A percentile compares a stretch with the other conserved stretches of the same genome.
phyloP scores from a whole-genome alignment of 2,329 filamentous ascomycete genomes.

The Hymenotorrendiella dingleyae region DNA sequence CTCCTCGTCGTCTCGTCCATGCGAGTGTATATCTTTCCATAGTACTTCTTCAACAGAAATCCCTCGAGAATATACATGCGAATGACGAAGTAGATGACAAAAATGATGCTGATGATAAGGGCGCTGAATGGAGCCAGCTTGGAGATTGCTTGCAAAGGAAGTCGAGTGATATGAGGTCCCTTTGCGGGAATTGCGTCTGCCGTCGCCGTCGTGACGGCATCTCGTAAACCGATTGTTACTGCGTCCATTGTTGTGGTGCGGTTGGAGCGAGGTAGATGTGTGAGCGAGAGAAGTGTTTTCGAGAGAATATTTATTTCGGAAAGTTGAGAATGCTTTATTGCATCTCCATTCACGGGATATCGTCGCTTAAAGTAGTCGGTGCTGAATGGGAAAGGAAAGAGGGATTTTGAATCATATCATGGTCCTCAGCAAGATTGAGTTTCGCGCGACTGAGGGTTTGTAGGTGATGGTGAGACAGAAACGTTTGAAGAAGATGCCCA shows the following conservation, averaged over 20 bases:
- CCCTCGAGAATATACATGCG: slow-evolving; percentile 35
- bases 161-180: slow-evolving; percentile 19
- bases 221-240: not conserved
- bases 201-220: not conserved
- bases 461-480: no score
- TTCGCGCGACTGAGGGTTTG: no score
- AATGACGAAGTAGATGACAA: slow-evolving; percentile 25
- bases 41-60: slow-evolving; percentile 32
- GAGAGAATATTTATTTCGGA: no score
- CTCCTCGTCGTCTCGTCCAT: slow-evolving; percentile 34
- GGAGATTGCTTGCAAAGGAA: slow-evolving; percentile 24
- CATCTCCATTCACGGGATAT: no score
- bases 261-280: not conserved
- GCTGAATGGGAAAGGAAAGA: no score
- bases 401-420: no score
- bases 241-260: not conserved
- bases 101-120: slow-evolving; percentile 25
- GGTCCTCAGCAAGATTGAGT: no score
- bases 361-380: no score
- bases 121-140: slow-evolving; percentile 23
- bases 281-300: not conserved
- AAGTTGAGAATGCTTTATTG: no score
- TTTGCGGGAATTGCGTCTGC: not conserved
- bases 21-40: slow-evolving; percentile 31
- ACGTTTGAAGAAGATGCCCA: no score